Evolutionary conservation across 2,329 filamentous ascomycete species (phyloP).

Genomic region (Aspergillus versicolor): DNA sequence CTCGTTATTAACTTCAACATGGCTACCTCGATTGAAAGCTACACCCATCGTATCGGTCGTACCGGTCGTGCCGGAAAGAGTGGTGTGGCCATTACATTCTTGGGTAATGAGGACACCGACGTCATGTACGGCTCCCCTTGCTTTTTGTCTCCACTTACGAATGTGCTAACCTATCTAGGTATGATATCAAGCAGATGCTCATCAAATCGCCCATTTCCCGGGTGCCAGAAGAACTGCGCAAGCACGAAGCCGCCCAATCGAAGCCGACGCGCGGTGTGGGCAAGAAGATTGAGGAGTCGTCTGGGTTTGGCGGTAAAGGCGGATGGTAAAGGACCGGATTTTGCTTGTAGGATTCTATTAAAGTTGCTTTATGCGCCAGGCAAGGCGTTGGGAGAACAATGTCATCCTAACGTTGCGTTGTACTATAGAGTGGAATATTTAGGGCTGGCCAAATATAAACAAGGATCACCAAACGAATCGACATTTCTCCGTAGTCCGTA

Average conservation of each 20-base stretch:
- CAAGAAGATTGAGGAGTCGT: conserved; percentile 49
- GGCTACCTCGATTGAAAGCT: conserved; percentile 87
- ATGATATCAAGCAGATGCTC: conserved; percentile 94
- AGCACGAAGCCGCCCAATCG: conserved; percentile 89
- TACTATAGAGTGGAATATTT: conserved; percentile 2
- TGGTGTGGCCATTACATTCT: conserved; percentile 92
- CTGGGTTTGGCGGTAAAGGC: conserved; percentile 37
- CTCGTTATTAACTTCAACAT: conserved; percentile 99
- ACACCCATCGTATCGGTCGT: conserved; percentile 94
- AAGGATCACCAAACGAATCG: background rate
- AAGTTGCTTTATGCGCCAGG: background rate
- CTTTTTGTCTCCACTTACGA: background rate
- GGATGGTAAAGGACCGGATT: conserved; percentile 26
- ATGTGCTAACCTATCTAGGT: conserved; percentile 36
- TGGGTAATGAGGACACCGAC: conserved; percentile 86
- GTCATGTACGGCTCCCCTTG: conserved; percentile 61
- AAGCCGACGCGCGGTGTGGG: conserved; percentile 56
- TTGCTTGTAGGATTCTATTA: background rate
- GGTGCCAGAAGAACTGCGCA: conserved; percentile 85
- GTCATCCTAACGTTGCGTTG: background rate
- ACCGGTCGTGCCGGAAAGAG: conserved; percentile 97
- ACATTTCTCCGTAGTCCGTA: background rate
- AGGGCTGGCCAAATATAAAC: conserved; percentile 6
- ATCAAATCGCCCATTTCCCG: conserved; percentile 83
- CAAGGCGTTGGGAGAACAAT: background rate